phyloP scores from a whole-genome alignment of 805 yeast species.

The Cyberlindnera xylosilytica region DNA sequence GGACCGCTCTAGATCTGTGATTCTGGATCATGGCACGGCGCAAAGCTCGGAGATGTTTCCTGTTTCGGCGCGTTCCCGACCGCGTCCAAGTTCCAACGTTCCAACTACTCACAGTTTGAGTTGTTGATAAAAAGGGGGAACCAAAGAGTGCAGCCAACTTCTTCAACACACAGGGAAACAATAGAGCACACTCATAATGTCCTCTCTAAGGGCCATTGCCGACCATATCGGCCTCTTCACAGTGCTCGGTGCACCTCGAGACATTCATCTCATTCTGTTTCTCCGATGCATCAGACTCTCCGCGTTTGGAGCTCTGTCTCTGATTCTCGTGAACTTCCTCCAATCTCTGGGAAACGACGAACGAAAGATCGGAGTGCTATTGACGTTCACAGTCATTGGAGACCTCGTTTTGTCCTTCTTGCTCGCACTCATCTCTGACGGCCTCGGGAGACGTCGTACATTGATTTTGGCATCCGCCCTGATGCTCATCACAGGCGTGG shows the following conservation, averaged over 20 bases:
- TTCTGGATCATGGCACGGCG: too few relatives aligned
- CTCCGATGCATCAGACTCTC: constrained; percentile 32
- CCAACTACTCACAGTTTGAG: too few relatives aligned
- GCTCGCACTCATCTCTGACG: constrained; percentile 44
- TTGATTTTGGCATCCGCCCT: constrained; percentile 17
- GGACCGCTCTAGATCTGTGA: too few relatives aligned
- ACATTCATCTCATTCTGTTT: constrained; percentile 29
- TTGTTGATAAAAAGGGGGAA: too few relatives aligned
- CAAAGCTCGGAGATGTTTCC: constrained; percentile 4
- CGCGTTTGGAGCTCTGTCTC: constrained; percentile 36
- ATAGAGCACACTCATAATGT: too few relatives aligned
- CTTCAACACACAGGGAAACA: too few relatives aligned
- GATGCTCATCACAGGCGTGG: constrained; percentile 38
- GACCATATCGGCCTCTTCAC: constrained; percentile 23
- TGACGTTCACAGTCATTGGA: constrained; percentile 48
- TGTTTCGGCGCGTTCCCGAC: not conserved
- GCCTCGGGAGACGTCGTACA: constrained; percentile 41
- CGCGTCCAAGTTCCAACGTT: too few relatives aligned
- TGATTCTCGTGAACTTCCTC: constrained; percentile 43
- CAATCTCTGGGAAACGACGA: constrained; percentile 40
- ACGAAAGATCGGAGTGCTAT: constrained; percentile 43
- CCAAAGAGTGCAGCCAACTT: too few relatives aligned
- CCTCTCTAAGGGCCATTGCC: too few relatives aligned
- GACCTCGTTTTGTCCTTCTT: constrained; percentile 48
- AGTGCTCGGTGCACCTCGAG: constrained; percentile 25